These are phyloP conservation scores for Phlebiopsis flavidoalba DNA, from an alignment of 768 basidiomycete species.

Conservation along the genomic window DNA sequence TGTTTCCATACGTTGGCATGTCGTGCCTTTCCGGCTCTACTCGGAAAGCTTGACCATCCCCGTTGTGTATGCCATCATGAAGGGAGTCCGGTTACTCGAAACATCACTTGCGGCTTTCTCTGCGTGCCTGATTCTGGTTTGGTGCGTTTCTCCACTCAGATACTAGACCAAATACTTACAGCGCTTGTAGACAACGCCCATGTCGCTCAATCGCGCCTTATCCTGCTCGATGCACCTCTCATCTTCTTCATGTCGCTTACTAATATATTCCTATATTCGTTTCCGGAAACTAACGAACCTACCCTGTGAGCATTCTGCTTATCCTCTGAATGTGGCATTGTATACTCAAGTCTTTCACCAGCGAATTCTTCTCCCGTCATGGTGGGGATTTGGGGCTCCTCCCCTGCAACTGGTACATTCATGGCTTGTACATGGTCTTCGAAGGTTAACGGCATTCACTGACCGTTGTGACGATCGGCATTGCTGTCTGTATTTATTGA, in stretches of 20 bases:
- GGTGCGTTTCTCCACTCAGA: constrained; percentile 48
- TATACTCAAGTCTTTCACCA: constrained; percentile 24
- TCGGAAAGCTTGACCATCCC: constrained; percentile 89
- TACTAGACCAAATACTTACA: not conserved
- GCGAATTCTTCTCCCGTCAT: constrained; percentile 83
- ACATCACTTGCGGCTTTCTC: constrained; percentile 88
- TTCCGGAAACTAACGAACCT: constrained; percentile 95
- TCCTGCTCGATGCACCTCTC: constrained; percentile 89
- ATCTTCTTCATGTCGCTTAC: constrained; percentile 96
- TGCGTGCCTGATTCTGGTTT: constrained; percentile 76
- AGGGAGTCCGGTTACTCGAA: constrained; percentile 95
- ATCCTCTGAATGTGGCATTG: not conserved
- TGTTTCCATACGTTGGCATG: constrained; percentile 93
- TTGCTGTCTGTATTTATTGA: constrained; percentile 91
- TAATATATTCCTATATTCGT: constrained; percentile 85
- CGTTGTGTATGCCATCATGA: constrained; percentile 94
- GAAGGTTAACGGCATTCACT: constrained; percentile 96
- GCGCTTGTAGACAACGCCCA: constrained; percentile 86
- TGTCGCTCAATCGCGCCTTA: constrained; percentile 91
- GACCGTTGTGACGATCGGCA: constrained; percentile 83
- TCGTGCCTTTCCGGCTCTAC: constrained; percentile 86
- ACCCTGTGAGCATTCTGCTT: constrained; percentile 48
- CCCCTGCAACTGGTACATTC: constrained; percentile 82
- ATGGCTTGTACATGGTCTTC: constrained; percentile 97
- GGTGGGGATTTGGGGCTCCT: constrained; percentile 97